Evolutionary conservation across 345 rosid species (phyloP).

Genomic region (Gossypium bickii): DNA sequence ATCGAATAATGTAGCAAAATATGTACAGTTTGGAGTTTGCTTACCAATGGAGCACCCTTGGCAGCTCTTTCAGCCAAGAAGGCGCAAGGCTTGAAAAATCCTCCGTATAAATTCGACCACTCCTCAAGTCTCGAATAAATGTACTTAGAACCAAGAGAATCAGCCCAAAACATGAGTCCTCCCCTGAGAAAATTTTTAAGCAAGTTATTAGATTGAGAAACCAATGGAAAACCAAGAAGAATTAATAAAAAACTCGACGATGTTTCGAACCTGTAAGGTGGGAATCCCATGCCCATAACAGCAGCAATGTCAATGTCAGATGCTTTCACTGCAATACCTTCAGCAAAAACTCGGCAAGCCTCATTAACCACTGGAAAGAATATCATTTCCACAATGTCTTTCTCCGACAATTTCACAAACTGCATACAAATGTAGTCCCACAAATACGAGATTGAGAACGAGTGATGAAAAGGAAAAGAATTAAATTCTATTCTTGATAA

Average conservation of each 20-base stretch:
- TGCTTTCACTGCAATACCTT: conserved; percentile 92
- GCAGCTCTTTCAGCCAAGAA: conserved; percentile 81
- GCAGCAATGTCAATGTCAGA: conserved; percentile 88
- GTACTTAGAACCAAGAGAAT: conserved; percentile 72
- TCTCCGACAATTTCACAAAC: conserved; percentile 63
- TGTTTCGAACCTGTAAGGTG: conserved; percentile 66
- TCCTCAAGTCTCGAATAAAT: conserved; percentile 64
- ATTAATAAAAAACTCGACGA: background rate
- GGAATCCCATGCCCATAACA: conserved; percentile 96
- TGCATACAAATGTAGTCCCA: conserved; percentile 27
- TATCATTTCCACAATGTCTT: conserved; percentile 87
- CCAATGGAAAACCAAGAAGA: background rate
- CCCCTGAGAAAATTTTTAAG: conserved; percentile 52
- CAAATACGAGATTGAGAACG: background rate
- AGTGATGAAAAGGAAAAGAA: background rate
- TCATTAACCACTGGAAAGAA: conserved; percentile 95
- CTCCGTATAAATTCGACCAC: conserved; percentile 75
- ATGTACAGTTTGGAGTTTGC: background rate
- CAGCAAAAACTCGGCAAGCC: conserved; percentile 86
- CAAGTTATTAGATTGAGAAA: conserved; percentile 9
- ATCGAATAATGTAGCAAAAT: background rate
- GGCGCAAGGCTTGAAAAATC: conserved; percentile 86
- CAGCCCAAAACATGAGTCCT: conserved; percentile 95
- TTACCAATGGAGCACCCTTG: conserved; percentile 64
- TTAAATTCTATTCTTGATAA: background rate